phyloP scores from a whole-genome alignment of 176 grass and related monocot genomes.

The Carex pumila region DNA sequence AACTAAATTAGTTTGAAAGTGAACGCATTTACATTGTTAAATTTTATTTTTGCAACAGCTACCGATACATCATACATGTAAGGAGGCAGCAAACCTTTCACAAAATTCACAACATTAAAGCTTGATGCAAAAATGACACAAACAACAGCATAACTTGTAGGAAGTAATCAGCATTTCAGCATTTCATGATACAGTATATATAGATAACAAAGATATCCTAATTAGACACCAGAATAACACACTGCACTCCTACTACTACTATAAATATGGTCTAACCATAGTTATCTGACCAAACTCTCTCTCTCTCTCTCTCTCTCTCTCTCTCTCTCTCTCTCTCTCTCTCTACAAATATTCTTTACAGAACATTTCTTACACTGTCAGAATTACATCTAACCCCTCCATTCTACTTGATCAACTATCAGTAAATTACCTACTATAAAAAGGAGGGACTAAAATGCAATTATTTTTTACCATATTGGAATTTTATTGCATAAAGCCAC shows the following conservation, averaged over 20 bases:
- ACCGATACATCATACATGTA: too few species aligned
- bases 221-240: neutral
- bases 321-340: neutral
- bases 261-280: neutral
- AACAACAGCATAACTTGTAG: neutral
- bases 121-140: too few species aligned
- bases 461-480: neutral
- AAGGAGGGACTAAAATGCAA: neutral
- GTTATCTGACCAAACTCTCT: neutral
- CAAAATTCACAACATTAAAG: too few species aligned
- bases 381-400: neutral
- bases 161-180: neutral
- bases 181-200: neutral
- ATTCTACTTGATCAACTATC: neutral
- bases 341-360: neutral
- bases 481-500: constrained; percentile 5
- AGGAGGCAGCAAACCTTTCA: too few species aligned
- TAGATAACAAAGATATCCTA: neutral
- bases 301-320: neutral
- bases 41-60: neutral
- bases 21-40: neutral
- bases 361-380: neutral
- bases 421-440: neutral
- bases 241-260: neutral
- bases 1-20: neutral